Percentiles rank a stretch among this genome's conserved stretches.
These are phyloP conservation scores for Sporothrix dimorphospora DNA, from an alignment of 2,329 filamentous ascomycete species.

Conservation along the genomic window DNA sequence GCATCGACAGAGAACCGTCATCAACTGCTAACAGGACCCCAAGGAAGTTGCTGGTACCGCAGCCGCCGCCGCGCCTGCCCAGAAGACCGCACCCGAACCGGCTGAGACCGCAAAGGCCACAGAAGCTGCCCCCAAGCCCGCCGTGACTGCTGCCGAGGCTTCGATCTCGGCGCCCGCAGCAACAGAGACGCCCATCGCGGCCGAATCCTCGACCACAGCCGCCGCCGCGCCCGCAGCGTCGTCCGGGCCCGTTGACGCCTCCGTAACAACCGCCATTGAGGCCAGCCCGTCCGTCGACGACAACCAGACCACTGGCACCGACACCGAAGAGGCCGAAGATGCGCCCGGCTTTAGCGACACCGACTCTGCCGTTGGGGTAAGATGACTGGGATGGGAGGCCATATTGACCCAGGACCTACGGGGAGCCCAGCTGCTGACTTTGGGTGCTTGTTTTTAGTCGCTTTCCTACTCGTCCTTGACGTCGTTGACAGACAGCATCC, in stretches of 20 bases:
- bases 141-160: background rate
- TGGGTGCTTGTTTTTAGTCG: too few relatives aligned
- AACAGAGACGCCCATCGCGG: background rate
- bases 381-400: too few relatives aligned
- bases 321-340: constrained; percentile 10
- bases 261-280: background rate
- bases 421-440: too few relatives aligned
- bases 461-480: constrained; percentile 21
- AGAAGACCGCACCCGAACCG: background rate
- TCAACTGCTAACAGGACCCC: background rate
- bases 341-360: constrained; percentile 20
- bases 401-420: too few relatives aligned
- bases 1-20: background rate
- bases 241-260: background rate
- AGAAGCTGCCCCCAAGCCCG: background rate
- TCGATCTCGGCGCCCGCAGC: background rate
- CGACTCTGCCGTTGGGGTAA: constrained; percentile 29
- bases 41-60: constrained; percentile 21
- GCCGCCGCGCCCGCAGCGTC: background rate
- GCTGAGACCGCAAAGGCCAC: background rate
- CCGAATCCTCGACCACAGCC: background rate
- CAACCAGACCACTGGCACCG: background rate
- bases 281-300: background rate
- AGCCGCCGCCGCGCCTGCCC: constrained; percentile 23
- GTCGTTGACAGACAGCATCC: constrained; percentile 31